Evolutionary conservation across 495 filamentous ascomycete species (phyloP).

Genomic region (Letharia lupina): DNA sequence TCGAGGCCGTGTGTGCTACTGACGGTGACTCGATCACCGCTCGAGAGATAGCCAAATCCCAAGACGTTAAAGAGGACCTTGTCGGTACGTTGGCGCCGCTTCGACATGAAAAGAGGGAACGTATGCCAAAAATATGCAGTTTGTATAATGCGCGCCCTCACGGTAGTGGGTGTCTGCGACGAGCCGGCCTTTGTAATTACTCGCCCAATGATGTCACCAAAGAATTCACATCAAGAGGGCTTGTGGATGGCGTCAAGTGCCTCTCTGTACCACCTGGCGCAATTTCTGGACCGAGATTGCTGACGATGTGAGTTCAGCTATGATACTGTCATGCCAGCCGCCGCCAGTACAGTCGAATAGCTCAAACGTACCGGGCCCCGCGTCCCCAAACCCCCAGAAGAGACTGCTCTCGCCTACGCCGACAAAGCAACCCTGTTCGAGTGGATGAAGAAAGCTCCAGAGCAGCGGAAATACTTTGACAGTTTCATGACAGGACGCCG

Average conservation of each 20-base stretch:
- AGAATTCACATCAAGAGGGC: constrained; percentile 25
- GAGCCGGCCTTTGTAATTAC: constrained; percentile 25
- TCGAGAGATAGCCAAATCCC: constrained; percentile 2
- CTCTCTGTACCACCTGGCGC: constrained; percentile 17
- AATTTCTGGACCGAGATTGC: neutral
- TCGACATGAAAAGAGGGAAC: too few species aligned
- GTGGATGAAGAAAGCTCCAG: constrained; percentile 23
- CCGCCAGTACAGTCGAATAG: constrained; percentile 27
- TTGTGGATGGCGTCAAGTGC: constrained; percentile 26
- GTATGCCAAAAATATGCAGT: constrained; percentile 2
- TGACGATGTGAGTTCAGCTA: constrained; percentile 11
- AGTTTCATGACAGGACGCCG: constrained; percentile 28
- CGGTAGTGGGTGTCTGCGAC: constrained; percentile 25
- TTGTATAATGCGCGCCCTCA: constrained; percentile 27
- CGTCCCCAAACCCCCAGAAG: constrained; percentile 22
- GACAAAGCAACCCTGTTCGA: constrained; percentile 26
- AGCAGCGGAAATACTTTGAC: constrained; percentile 28
- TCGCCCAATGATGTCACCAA: constrained; percentile 25
- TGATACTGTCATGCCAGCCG: constrained; percentile 17
- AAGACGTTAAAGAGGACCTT: constrained; percentile 9
- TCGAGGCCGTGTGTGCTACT: constrained; percentile 9
- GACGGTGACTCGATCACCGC: constrained; percentile 15
- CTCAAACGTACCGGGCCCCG: constrained; percentile 23
- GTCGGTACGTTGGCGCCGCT: constrained; percentile 2
- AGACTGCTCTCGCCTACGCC: constrained; percentile 26